Percentiles rank a stretch among this genome's conserved stretches.
Evolutionary conservation across 805 yeast genomes (phyloP).

Genomic region (Torulaspora delbrueckii): DNA sequence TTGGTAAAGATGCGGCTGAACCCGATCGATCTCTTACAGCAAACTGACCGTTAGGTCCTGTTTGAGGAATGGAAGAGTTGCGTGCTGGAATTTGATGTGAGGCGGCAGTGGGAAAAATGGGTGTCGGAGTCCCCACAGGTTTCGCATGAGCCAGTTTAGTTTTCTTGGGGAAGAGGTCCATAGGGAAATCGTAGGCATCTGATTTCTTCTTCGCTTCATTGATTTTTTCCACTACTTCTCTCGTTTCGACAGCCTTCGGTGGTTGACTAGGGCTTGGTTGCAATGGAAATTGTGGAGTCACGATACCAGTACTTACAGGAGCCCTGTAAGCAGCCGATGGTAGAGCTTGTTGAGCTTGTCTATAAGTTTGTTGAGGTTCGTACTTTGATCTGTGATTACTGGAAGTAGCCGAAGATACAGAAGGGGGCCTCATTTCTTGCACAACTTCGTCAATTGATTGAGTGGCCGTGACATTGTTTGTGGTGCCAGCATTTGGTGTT

Average conservation of each 20-base stretch:
- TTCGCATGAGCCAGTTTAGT: slow-evolving; percentile 36
- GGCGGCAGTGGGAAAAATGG: slow-evolving; percentile 13
- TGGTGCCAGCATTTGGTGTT: neutral
- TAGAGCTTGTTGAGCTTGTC: neutral
- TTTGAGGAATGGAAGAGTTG: neutral
- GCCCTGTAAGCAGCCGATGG: neutral
- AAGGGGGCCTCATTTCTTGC: neutral
- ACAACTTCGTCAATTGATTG: neutral
- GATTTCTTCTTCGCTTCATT: slow-evolving; percentile 52
- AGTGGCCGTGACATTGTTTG: neutral
- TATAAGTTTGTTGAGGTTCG: neutral
- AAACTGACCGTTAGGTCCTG: neutral
- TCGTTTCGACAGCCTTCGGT: slow-evolving; percentile 5
- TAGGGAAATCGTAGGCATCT: slow-evolving; percentile 77
- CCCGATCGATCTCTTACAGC: slow-evolving; percentile 3
- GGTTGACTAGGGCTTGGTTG: slow-evolving; percentile 3
- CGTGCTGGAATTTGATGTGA: slow-evolving; percentile 1
- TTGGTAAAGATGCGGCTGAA: slow-evolving; percentile 8
- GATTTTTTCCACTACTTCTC: slow-evolving; percentile 33
- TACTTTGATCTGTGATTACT: neutral
- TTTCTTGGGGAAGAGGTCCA: slow-evolving; percentile 44
- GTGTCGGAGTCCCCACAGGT: slow-evolving; percentile 35
- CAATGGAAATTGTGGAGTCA: slow-evolving; percentile 17
- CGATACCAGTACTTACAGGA: slow-evolving; percentile 9
- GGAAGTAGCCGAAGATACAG: neutral